Percentiles rank a stretch among this genome's conserved stretches.
Evolutionary conservation across 176 grass and related monocot species (phyloP).

Genomic region (Triticum turgidum): DNA sequence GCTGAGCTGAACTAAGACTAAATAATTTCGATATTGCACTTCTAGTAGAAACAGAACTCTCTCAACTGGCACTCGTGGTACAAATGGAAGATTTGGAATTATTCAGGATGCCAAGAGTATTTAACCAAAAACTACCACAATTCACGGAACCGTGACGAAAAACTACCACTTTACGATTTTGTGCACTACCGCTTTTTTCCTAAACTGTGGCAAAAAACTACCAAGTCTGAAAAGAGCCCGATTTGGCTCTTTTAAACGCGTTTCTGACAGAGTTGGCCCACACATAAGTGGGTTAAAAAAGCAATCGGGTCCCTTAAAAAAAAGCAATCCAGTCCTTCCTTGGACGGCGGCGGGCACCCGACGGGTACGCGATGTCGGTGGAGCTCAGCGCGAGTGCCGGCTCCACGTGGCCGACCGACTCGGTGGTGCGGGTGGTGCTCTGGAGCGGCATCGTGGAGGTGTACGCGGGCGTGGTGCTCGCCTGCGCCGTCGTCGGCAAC

Average conservation of each 20-base stretch:
- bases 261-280: too few relatives aligned
- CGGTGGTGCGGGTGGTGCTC: constrained; percentile 56
- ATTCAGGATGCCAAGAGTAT: background rate
- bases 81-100: background rate
- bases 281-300: too few relatives aligned
- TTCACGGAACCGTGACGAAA: too few relatives aligned
- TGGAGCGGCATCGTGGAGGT: constrained; percentile 47
- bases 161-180: too few relatives aligned
- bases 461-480: constrained; percentile 47
- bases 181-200: too few relatives aligned
- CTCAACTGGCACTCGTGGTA: background rate
- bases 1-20: background rate
- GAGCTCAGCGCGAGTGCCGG: constrained; percentile 13
- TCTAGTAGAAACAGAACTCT: background rate
- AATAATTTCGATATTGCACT: background rate
- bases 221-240: too few relatives aligned
- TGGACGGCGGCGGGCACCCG: too few relatives aligned
- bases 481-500: constrained; percentile 45
- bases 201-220: too few relatives aligned
- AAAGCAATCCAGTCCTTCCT: too few relatives aligned
- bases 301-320: too few relatives aligned
- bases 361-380: background rate
- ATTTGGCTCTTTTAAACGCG: too few relatives aligned
- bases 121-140: too few relatives aligned
- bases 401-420: background rate